These are phyloP conservation scores for Pichia deserticola DNA, from an alignment of 805 yeast species.

Conservation along the genomic window DNA sequence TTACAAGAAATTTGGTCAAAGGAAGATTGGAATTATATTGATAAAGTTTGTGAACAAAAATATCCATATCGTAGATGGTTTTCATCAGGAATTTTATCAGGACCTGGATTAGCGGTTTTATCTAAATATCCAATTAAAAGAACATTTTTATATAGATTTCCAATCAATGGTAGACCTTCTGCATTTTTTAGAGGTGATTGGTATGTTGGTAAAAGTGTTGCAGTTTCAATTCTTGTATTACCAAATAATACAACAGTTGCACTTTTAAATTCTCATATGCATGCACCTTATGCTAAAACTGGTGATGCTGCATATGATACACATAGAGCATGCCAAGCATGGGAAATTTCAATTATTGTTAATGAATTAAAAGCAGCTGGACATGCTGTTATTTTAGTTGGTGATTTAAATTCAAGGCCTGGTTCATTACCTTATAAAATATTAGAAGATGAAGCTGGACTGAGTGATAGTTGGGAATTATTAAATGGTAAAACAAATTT, in stretches of 20 bases:
- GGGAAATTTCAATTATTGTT: conserved; percentile 79
- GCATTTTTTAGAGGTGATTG: conserved; percentile 95
- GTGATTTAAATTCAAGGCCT: conserved; percentile 87
- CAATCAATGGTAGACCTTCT: conserved; percentile 88
- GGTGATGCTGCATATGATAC: conserved; percentile 90
- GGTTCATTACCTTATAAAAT: conserved; percentile 76
- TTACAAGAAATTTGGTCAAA: conserved; percentile 93
- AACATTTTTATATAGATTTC: conserved; percentile 75
- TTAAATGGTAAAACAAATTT: conserved; percentile 43
- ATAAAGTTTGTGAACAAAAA: conserved; percentile 32
- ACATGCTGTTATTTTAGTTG: conserved; percentile 80
- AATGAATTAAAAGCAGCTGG: conserved; percentile 61
- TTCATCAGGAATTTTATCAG: conserved; percentile 78
- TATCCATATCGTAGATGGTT: conserved; percentile 67
- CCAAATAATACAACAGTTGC: conserved; percentile 50
- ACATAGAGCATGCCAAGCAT: conserved; percentile 91
- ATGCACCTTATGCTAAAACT: conserved; percentile 78
- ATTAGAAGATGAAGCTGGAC: conserved; percentile 58
- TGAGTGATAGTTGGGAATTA: conserved; percentile 78
- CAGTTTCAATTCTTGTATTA: conserved; percentile 61
- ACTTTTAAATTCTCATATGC: conserved; percentile 88
- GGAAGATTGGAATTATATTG: conserved; percentile 70
- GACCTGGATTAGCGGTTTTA: conserved; percentile 86
- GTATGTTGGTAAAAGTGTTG: conserved; percentile 89
- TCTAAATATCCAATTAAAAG: conserved; percentile 78